Evolutionary conservation across 192 early-diverging fungal genomes (phyloP).

Genomic region (Rhizophagus sp.): DNA sequence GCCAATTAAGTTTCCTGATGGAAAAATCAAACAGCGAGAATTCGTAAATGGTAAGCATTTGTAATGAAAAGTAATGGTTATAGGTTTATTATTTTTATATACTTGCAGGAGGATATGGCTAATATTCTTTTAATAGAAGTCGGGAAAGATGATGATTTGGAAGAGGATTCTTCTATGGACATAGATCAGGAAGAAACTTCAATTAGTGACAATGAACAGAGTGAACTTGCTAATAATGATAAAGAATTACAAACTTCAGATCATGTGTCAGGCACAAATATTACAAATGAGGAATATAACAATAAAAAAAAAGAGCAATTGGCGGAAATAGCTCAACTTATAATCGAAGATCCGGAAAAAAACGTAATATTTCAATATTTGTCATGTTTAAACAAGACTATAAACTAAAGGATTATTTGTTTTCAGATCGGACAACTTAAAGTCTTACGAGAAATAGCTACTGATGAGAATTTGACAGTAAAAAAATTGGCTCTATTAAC

Average conservation of each 20-base stretch:
- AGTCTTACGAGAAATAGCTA: slow-evolving; percentile 64
- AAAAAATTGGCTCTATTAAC: slow-evolving; percentile 80
- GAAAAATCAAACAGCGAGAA: slow-evolving; percentile 44
- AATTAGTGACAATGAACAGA: slow-evolving; percentile 30
- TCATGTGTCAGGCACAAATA: slow-evolving; percentile 39
- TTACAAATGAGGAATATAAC: slow-evolving; percentile 60
- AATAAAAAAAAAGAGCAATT: slow-evolving; percentile 75
- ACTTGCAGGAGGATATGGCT: background rate
- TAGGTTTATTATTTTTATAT: background rate
- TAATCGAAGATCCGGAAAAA: slow-evolving; percentile 84
- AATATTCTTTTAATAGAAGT: background rate
- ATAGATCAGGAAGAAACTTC: slow-evolving; percentile 36
- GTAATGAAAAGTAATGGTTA: background rate
- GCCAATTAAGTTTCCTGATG: slow-evolving; percentile 69
- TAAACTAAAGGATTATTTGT: slow-evolving; percentile 9
- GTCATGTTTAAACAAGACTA: no score
- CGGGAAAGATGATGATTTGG: background rate
- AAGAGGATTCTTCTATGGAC: slow-evolving; percentile 2
- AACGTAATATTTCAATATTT: slow-evolving; percentile 42
- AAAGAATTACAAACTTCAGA: slow-evolving; percentile 30
- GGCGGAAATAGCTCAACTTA: slow-evolving; percentile 72
- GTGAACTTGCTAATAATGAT: slow-evolving; percentile 40
- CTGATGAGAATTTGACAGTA: slow-evolving; percentile 63
- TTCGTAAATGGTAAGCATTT: background rate
- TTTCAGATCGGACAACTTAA: slow-evolving; percentile 65